Evolutionary conservation across 768 basidiomycete species (phyloP), one percentile per base, ranked within the genome.

Genomic region (Amanita phalloides): DNA sequence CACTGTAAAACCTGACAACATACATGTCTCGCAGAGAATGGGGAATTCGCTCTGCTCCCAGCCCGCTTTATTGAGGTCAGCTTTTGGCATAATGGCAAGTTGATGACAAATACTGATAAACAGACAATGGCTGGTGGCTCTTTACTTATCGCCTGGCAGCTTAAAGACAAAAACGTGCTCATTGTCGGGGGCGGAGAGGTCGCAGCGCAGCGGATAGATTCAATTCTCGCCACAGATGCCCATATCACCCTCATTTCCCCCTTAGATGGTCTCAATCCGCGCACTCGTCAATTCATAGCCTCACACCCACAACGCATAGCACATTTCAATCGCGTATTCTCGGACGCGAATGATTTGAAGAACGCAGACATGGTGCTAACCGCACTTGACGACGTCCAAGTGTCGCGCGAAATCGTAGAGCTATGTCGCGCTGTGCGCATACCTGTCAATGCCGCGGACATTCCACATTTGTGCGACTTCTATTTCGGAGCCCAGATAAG

Each of bases 401-500:
- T 79, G 52, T 90, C 88, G 23, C 77, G 78, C 49, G 62, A 73
- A n/a, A 93, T 98, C 41, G 86, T 78, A 60, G 60, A 73, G 7
- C 69, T 84, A 58, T 87, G 86, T 59, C 71, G 91, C 50, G 71
- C 75, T 23, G 72, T 66, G 49, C 77, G 73, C 44, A 85, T 97
- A 46, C 91, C 93, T 6, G 85, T 95, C 50, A 99, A 99, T 66
- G 91, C 92, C 55, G 96, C 96, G 36, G 95, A 99, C 69, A 86
- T 97, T 54, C 96, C 96, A 2, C 82, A 88, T 41, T 79, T 84
- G 39, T 99, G 96, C 73, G 95, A 99, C 68, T 99, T 99, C 62
- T 98, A 94, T 73, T 99, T 98, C 69, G 96, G 96, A 46, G 87
- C 90, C 3, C 89, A 91, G 64, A 82, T 97, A 54, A 84, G 90